phyloP scores from a whole-genome alignment of 1,284 basidiomycete species.

The Rhodotorula sp. region DNA sequence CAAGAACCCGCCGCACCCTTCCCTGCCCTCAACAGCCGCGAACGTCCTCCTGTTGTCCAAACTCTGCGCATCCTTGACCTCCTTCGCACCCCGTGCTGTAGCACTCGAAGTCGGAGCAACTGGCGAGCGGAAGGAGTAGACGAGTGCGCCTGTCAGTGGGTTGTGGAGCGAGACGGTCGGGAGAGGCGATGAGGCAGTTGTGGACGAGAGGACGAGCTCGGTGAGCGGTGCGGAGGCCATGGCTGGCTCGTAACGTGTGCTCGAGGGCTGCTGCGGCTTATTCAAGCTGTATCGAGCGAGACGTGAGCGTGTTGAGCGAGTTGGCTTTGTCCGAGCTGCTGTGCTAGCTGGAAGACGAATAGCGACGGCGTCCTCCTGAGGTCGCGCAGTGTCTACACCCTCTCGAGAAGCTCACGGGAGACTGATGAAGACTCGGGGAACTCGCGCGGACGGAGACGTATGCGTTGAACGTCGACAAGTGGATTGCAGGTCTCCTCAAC shows the following conservation, averaged over 20 bases:
- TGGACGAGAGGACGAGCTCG: slow-evolving; percentile 40
- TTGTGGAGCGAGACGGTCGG: slow-evolving; percentile 51
- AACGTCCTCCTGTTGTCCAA: slow-evolving; percentile 42
- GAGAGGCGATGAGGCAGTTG: slow-evolving; percentile 40
- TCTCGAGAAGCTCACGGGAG: too few relatives aligned
- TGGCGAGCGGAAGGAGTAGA: slow-evolving; percentile 53
- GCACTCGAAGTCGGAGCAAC: slow-evolving; percentile 31
- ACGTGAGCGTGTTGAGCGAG: too few relatives aligned
- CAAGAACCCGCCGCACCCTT: slow-evolving; percentile 50
- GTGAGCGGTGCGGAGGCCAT: slow-evolving; percentile 2
- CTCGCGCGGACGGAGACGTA: too few relatives aligned
- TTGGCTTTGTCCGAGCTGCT: too few relatives aligned
- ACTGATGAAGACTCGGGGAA: too few relatives aligned
- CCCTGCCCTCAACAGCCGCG: slow-evolving; percentile 44
- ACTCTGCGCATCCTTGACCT: background rate
- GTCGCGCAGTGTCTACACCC: too few relatives aligned
- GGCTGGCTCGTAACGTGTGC: background rate
- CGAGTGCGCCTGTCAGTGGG: slow-evolving; percentile 47
- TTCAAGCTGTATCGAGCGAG: too few relatives aligned
- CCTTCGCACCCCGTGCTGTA: background rate
- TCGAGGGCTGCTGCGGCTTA: too few relatives aligned
- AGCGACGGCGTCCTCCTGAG: too few relatives aligned
- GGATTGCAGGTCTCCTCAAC: too few relatives aligned
- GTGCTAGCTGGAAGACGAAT: too few relatives aligned
- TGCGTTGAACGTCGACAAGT: too few relatives aligned